Evolutionary conservation across 228 moss, liverwort and hornwort species (phyloP), one percentile per base, ranked within the genome.

Genomic region (Sphagnum magellanicum): DNA sequence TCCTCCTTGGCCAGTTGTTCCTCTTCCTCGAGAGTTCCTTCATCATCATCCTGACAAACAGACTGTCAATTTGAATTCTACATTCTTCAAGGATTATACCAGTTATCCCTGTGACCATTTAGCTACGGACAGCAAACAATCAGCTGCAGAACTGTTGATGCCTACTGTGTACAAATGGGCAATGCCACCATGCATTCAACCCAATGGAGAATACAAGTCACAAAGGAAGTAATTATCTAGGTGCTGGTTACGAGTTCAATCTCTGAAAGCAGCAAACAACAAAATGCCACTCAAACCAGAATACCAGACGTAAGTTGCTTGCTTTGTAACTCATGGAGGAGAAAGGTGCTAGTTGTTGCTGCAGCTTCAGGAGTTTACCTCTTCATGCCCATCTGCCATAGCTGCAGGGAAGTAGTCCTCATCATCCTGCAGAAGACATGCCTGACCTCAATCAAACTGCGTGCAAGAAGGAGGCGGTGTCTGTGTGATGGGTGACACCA

Each of bases 361-460:
- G 75, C 67, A 64, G 73, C 74, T 74, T 73, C 64, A 50, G 61
- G 69, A 50, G 65, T 69, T 79, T 95, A 95, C 92, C 95, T 95
- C 92, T 69, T 86, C 90, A 73, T 72, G 77, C 78, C 74, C 89
- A 69, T 90, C 90, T 73, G 76, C 80, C 6, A 74, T 16, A 70
- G 81, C 77, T 75, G 78, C 74, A 72, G 92, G 92, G 68, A 84
- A 75, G 79, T 92, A 95, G 52, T 95, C 95, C 81, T 72, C 68
- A 77, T 95, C 95, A 84, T 87, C 92, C 90, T 92, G 89, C 92
- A 87, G 79, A 66, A 83, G 77, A 80, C 81, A 85, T 67, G 73
- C 71, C 79, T 71, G 74, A 85, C 83, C 87, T 88, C 86, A 75
- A 88, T 90, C 81, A 90, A 86, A 81, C 81, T 81, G 77, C 80